phyloP scores from a whole-genome alignment of 2,329 filamentous ascomycete genomes.

The Grosmannia huntii region DNA sequence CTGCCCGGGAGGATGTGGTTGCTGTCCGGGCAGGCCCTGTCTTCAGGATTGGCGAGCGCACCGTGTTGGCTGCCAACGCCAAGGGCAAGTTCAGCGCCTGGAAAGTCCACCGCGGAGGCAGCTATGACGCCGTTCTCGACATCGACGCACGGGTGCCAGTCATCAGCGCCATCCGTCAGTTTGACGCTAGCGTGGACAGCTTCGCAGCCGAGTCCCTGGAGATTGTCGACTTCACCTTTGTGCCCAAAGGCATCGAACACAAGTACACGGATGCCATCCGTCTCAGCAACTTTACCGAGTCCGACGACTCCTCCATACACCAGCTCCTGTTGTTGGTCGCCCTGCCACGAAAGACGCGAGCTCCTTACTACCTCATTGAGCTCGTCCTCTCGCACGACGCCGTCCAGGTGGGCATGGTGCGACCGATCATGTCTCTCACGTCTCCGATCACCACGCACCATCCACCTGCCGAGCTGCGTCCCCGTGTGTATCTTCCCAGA shows the following conservation, averaged over 20 bases:
- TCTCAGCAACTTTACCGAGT: constrained; percentile 35
- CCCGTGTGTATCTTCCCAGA: constrained; percentile 63
- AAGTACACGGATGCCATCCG: constrained; percentile 38
- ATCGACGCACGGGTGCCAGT: constrained; percentile 57
- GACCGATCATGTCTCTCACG: constrained; percentile 53
- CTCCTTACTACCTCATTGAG: constrained; percentile 67
- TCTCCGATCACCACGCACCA: constrained; percentile 27
- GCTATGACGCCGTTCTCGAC: constrained; percentile 61
- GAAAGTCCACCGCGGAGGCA: constrained; percentile 80
- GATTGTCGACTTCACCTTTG: constrained; percentile 68
- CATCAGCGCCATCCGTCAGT: constrained; percentile 44
- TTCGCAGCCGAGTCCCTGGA: constrained; percentile 50
- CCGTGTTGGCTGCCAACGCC: constrained; percentile 66
- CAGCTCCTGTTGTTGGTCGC: constrained; percentile 51
- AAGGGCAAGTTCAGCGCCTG: constrained; percentile 72
- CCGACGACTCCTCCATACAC: constrained; percentile 38
- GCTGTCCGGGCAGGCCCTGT: constrained; percentile 66
- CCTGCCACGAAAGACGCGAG: constrained; percentile 35
- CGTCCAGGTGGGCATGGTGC: constrained; percentile 49
- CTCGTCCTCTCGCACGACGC: constrained; percentile 43
- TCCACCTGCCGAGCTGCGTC: constrained; percentile 28
- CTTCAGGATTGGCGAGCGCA: constrained; percentile 66
- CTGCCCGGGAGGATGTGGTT: constrained; percentile 63
- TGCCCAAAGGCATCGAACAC: constrained; percentile 37
- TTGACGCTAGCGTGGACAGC: constrained; percentile 33